Evolutionary conservation across 192 early-diverging fungal genomes (phyloP).

Genomic region (Backusella australiensis): DNA sequence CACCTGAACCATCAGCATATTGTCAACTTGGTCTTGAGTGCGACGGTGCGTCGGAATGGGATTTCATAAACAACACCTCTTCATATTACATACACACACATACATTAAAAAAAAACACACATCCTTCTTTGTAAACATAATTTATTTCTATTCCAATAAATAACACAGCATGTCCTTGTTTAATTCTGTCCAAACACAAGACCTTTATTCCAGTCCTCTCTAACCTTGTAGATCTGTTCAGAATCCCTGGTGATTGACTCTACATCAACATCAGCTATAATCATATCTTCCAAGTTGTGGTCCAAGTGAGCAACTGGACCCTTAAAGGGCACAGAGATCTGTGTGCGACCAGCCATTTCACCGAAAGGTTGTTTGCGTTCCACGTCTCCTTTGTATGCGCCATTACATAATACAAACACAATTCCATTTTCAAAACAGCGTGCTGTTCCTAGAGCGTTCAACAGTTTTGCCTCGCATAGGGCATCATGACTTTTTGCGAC

Average conservation of each 20-base stretch:
- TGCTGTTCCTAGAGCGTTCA: constrained; percentile 17
- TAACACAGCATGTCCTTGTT: not conserved
- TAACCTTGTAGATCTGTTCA: constrained; percentile 25
- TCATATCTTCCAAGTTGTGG: constrained; percentile 25
- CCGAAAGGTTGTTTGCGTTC: constrained; percentile 9
- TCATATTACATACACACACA: too few species aligned
- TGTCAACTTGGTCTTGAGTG: not conserved
- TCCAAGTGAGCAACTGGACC: constrained; percentile 20
- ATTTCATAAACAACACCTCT: too few species aligned
- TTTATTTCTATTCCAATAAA: not conserved
- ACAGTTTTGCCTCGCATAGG: constrained; percentile 19
- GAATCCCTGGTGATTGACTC: constrained; percentile 3
- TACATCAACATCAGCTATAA: constrained; percentile 23
- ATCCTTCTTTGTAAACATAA: not conserved
- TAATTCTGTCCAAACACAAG: constrained; percentile 4
- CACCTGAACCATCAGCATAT: not conserved
- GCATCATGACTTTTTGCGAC: constrained; percentile 1
- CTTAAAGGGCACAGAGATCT: constrained; percentile 31
- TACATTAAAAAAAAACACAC: too few species aligned
- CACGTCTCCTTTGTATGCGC: constrained; percentile 3
- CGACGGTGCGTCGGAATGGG: not conserved
- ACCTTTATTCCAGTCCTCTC: constrained; percentile 18
- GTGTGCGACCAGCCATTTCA: constrained; percentile 18
- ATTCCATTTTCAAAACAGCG: constrained; percentile 32
- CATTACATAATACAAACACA: constrained; percentile 31